These are phyloP conservation scores for Phyllosticta citrichinensis DNA, from an alignment of 2,329 filamentous ascomycete species.

Conservation along the genomic window DNA sequence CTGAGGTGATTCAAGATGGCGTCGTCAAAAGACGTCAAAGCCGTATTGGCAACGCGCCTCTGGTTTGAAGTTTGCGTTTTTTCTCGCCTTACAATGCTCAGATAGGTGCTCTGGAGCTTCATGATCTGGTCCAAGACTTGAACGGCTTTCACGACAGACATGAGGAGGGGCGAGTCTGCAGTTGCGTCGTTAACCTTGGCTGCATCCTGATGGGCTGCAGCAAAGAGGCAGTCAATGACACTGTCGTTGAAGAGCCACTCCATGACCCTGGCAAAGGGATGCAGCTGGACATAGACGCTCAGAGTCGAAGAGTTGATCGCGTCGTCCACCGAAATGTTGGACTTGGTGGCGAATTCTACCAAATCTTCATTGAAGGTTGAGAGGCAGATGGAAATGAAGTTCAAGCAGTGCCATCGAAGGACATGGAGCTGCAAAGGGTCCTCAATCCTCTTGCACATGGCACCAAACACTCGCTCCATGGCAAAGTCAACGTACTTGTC, in stretches of 20 bases:
- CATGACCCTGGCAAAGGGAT: slow-evolving; percentile 91
- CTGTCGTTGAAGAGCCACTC: slow-evolving; percentile 97
- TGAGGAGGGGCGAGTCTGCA: slow-evolving; percentile 70
- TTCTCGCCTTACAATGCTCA: slow-evolving; percentile 73
- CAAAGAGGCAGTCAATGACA: slow-evolving; percentile 69
- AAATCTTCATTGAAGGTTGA: slow-evolving; percentile 89
- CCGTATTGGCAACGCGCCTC: slow-evolving; percentile 58
- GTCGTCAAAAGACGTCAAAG: slow-evolving; percentile 86
- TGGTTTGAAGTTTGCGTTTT: slow-evolving; percentile 46
- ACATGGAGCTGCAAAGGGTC: slow-evolving; percentile 59
- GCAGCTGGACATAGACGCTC: slow-evolving; percentile 69
- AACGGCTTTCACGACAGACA: slow-evolving; percentile 69
- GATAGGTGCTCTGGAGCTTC: slow-evolving; percentile 81
- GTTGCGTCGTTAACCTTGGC: slow-evolving; percentile 61
- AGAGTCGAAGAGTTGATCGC: slow-evolving; percentile 67
- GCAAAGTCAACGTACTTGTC: slow-evolving; percentile 90
- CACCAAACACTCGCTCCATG: slow-evolving; percentile 63
- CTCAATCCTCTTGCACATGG: slow-evolving; percentile 5
- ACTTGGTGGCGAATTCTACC: slow-evolving; percentile 72
- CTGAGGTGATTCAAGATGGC: slow-evolving; percentile 72
- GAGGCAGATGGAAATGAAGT: slow-evolving; percentile 72
- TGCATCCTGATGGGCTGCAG: slow-evolving; percentile 66
- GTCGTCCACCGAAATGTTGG: slow-evolving; percentile 63
- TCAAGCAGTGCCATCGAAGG: slow-evolving; percentile 69
- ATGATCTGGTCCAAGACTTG: slow-evolving; percentile 75